These are phyloP conservation scores for Hsuehochloa calcarea DNA, from an alignment of 176 grass and related monocot genomes.

Conservation along the genomic window DNA sequence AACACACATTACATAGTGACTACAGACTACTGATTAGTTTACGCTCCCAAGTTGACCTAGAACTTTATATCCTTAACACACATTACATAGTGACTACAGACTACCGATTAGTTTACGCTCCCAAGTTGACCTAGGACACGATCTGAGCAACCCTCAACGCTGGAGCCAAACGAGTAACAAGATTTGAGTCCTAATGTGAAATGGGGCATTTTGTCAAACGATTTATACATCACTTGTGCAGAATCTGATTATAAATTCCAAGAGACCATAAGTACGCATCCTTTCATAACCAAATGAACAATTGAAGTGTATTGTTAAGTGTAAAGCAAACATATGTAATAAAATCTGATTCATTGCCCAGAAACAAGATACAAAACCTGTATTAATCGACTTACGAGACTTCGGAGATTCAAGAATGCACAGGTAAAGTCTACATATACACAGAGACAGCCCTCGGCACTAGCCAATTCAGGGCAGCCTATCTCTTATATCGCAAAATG, in stretches of 20 bases:
- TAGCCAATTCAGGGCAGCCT: not conserved
- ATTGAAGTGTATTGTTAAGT: not conserved
- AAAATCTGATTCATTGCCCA: not conserved
- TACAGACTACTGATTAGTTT: too few relatives aligned
- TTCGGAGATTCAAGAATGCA: conserved; percentile 13
- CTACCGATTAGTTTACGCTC: not conserved
- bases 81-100: not conserved
- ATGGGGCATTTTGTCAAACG: not conserved
- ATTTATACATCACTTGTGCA: not conserved
- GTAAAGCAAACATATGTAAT: not conserved
- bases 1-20: too few relatives aligned
- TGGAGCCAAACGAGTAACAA: not conserved
- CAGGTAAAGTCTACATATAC: conserved; percentile 14
- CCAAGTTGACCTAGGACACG: not conserved
- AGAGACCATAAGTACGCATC: not conserved
- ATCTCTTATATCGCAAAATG: conserved; percentile 24
- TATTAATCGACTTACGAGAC: conserved; percentile 12
- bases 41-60: too few relatives aligned
- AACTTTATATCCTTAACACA: too few relatives aligned
- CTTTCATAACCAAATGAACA: not conserved
- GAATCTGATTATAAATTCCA: not conserved
- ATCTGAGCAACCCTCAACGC: not conserved
- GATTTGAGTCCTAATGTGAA: not conserved
- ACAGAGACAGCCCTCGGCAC: not conserved
- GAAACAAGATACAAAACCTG: conserved; percentile 1